Evolutionary conservation across 208 protist species (phyloP).

Genomic region (Wallacemonas sp.): DNA sequence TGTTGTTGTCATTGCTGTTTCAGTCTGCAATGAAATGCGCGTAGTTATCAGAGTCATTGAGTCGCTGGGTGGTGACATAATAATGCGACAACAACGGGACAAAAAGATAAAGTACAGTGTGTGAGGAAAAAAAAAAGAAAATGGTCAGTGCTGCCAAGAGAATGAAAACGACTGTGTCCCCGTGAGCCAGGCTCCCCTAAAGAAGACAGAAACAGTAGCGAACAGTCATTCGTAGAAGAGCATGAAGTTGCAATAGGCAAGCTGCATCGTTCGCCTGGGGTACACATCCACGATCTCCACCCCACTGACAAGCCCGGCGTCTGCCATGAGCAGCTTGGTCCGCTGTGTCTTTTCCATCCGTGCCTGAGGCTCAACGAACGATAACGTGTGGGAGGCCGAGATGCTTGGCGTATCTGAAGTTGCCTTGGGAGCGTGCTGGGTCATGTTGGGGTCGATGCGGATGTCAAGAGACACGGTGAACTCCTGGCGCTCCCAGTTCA

Average conservation of each 20-base stretch:
- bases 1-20: too few species aligned
- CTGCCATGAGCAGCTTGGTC: slow-evolving; percentile 20
- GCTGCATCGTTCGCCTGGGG: slow-evolving; percentile 31
- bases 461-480: slow-evolving; percentile 19
- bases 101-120: too few species aligned
- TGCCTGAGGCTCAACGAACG: background rate
- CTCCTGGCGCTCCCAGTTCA: slow-evolving; percentile 25
- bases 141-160: too few species aligned
- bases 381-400: background rate
- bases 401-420: background rate
- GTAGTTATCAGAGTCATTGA: too few species aligned
- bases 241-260: slow-evolving; percentile 48
- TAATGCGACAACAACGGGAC: too few species aligned
- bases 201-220: slow-evolving; percentile 15
- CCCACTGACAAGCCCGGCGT: slow-evolving; percentile 20
- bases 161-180: too few species aligned
- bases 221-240: slow-evolving; percentile 20
- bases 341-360: background rate
- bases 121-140: too few species aligned
- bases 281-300: slow-evolving; percentile 36
- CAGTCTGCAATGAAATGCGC: too few species aligned
- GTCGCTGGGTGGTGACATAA: too few species aligned
- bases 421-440: background rate
- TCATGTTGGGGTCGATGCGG: background rate
- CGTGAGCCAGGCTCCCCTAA: too few species aligned